Evolutionary conservation across 1,139 yeast species (phyloP), one percentile per base, ranked within the genome.

Genomic region (Kodamaea suecica): DNA sequence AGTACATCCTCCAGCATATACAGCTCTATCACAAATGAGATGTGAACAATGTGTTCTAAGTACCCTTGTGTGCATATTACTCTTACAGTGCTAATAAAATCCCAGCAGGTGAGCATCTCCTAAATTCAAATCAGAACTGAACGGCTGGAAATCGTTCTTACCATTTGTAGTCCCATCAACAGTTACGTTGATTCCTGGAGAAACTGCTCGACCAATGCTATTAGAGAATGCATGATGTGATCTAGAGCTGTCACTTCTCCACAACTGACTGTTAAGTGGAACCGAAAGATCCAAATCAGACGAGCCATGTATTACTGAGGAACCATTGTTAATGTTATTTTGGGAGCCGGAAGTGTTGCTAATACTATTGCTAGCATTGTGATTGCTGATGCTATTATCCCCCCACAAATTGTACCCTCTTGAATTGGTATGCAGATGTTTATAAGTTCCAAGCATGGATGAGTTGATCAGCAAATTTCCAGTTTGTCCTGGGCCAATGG

Each of bases 91-190:
- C n/a, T n/a, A n/a, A n/a, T n/a, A n/a, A n/a, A n/a, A n/a, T n/a
- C n/a, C n/a, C n/a, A n/a, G n/a, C n/a, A 19, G 21, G 21, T 19
- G 21, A 9, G 21, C 6, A 9, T 19, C 21, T 19, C 28, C 21
- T 23, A 33, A 30, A 28, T 32, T 37, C n/a, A 41, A 26, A 23
- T 36, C 35, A 17, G 37, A 30, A 11, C 45, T 43, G 34, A 43
- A 43, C 23, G 47, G 47, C 31, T 41, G 45, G 26, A 32, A 32
- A 15, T 32, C 35, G 8, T 27, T 29, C 35, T 28, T 32, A 5
- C 17, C 21, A 19, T 9, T 19, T 19, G 8, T 9, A 19, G 6
- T 19, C 21, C 6, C 21, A 6, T 6, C 21, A 19, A 6, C 21
- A 6, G 17, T 5, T 8, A 15, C 8, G 28, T 15, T n/a, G 13